These are phyloP conservation scores for Macadamia integrifolia DNA, from an alignment of 164 flowering plant species.

Conservation along the genomic window DNA sequence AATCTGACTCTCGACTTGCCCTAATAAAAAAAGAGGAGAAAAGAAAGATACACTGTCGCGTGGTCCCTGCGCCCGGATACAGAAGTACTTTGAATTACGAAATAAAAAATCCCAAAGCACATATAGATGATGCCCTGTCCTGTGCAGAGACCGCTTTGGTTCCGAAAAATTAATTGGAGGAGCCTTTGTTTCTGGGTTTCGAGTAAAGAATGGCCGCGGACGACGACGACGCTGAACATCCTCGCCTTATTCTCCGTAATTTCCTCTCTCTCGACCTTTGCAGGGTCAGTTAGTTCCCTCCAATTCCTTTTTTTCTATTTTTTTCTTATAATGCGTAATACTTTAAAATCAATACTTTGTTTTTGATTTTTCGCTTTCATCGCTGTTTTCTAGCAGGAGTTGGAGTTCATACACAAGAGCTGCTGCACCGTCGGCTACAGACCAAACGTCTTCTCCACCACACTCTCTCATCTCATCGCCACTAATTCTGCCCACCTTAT, in stretches of 20 bases:
- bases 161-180: not conserved
- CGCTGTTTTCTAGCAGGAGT: slow-evolving; percentile 35
- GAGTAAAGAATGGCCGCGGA: slow-evolving; percentile 16
- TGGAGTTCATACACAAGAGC: slow-evolving; percentile 91
- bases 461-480: slow-evolving; percentile 91
- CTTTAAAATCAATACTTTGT: too few relatives aligned
- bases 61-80: too few relatives aligned
- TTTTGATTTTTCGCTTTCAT: too few relatives aligned
- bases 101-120: not conserved
- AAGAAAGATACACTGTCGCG: too few relatives aligned
- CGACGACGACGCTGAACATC: slow-evolving; percentile 31
- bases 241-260: slow-evolving; percentile 56
- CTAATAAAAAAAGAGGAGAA: too few relatives aligned
- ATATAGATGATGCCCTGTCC: too few relatives aligned
- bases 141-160: too few relatives aligned
- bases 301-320: not conserved
- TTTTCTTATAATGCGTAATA: not conserved
- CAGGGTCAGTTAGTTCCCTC: slow-evolving; percentile 34
- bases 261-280: slow-evolving; percentile 56
- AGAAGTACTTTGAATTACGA: not conserved
- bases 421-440: slow-evolving; percentile 83
- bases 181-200: too few relatives aligned
- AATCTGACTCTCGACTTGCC: too few relatives aligned
- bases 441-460: slow-evolving; percentile 82
- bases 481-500: slow-evolving; percentile 71